phyloP scores from a whole-genome alignment of 306 rosid species.

The Dalbergia cultrata region DNA sequence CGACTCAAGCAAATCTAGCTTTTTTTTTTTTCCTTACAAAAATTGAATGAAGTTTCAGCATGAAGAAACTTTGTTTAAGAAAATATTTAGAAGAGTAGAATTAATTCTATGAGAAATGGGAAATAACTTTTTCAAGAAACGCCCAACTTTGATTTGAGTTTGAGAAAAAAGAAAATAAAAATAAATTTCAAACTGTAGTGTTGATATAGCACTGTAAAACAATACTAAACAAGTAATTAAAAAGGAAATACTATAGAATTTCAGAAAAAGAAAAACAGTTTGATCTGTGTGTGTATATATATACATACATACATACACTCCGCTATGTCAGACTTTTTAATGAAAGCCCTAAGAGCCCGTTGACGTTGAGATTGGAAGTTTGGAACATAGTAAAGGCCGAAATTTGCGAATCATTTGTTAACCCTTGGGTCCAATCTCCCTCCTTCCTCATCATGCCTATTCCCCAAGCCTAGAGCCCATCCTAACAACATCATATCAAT shows the following conservation, averaged over 20 bases:
- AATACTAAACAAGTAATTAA: background rate
- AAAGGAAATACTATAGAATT: background rate
- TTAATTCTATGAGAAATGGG: background rate
- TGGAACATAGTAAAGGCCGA: background rate
- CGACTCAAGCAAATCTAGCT: no score
- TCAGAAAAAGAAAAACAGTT: background rate
- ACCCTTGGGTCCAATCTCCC: slow-evolving; percentile 33
- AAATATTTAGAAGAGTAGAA: background rate
- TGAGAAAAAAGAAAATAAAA: no score
- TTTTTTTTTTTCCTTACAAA: no score
- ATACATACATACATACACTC: no score
- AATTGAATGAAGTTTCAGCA: no score
- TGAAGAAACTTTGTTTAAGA: background rate
- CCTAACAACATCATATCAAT: slow-evolving; percentile 44
- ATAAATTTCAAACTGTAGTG: background rate
- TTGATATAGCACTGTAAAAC: background rate
- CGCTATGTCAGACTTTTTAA: background rate
- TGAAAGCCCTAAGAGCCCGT: background rate
- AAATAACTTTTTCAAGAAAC: background rate
- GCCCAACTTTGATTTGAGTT: no score
- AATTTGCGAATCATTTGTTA: slow-evolving; percentile 43
- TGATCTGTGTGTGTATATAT: background rate
- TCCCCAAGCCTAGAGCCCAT: slow-evolving; percentile 48
- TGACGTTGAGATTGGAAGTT: background rate
- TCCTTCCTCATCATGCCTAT: slow-evolving; percentile 45